A percentile compares a stretch with the other conserved stretches of the same genome.
phyloP scores from a whole-genome alignment of 805 yeast genomes.

The Huiozyma naganishii region DNA sequence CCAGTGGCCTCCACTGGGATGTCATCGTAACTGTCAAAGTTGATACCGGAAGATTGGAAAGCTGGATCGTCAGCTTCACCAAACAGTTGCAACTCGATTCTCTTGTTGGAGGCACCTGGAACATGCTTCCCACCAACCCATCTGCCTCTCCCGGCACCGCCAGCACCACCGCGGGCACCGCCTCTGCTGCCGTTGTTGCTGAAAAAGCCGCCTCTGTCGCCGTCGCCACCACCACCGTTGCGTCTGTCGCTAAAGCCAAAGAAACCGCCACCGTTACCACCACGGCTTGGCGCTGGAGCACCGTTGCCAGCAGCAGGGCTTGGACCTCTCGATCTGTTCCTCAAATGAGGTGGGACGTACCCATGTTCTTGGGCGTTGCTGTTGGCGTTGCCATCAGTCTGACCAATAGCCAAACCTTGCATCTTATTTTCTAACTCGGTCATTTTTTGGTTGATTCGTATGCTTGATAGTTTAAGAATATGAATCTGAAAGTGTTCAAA shows the following conservation, averaged over 20 bases:
- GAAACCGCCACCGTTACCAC: constrained; percentile 24
- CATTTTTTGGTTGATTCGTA: constrained; percentile 29
- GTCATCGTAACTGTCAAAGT: constrained; percentile 96
- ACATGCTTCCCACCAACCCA: constrained; percentile 83
- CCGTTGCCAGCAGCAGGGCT: constrained; percentile 15
- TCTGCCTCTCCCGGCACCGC: constrained; percentile 56
- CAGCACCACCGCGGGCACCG: constrained; percentile 26
- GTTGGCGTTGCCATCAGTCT: constrained; percentile 7
- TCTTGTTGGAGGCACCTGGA: constrained; percentile 64
- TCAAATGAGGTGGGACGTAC: constrained; percentile 42
- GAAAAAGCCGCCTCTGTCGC: constrained; percentile 31
- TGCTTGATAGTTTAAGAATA: neutral
- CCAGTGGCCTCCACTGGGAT: constrained; percentile 98
- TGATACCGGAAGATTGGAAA: constrained; percentile 91
- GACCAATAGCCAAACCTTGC: constrained; percentile 44
- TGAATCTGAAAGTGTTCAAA: neutral
- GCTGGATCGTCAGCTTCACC: constrained; percentile 60
- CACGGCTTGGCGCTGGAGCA: constrained; percentile 14
- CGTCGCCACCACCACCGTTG: constrained; percentile 24
- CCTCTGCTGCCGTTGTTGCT: constrained; percentile 27
- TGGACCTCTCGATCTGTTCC: constrained; percentile 23
- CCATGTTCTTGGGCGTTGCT: constrained; percentile 21
- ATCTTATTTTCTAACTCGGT: constrained; percentile 49
- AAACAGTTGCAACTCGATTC: constrained; percentile 67
- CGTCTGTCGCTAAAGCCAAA: constrained; percentile 20